phyloP scores from a whole-genome alignment of 164 flowering plant genomes.

The Cinnamomum chago region DNA sequence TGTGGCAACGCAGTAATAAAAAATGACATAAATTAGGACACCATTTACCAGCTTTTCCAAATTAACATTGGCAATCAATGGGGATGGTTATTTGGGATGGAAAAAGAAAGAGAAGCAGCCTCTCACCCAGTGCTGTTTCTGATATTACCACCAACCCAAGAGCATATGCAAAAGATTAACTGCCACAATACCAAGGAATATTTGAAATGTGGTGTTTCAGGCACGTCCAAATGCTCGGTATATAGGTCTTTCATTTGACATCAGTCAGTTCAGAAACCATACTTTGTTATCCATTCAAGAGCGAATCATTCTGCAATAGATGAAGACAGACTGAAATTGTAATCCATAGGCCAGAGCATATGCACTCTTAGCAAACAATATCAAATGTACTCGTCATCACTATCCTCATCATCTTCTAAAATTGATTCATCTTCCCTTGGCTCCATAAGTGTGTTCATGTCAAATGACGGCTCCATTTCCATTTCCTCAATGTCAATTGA shows the following conservation, averaged over 20 bases:
- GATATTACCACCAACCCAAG: neutral
- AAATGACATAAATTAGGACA: neutral
- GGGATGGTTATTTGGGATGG: neutral
- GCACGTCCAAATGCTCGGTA: neutral
- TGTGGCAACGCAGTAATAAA: no score
- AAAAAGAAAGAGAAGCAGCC: neutral
- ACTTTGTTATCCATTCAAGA: neutral
- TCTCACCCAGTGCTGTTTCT: neutral
- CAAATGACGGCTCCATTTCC: slow-evolving; percentile 67
- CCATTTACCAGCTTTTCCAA: neutral
- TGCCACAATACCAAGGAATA: neutral
- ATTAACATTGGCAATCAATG: neutral
- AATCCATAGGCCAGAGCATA: neutral
- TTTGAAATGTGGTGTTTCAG: neutral
- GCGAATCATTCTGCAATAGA: neutral
- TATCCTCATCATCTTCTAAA: slow-evolving; percentile 41
- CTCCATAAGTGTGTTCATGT: slow-evolving; percentile 54
- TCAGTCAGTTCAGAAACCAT: neutral
- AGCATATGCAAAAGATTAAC: neutral
- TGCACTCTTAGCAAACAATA: neutral
- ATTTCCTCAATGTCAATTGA: slow-evolving; percentile 74
- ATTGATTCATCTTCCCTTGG: slow-evolving; percentile 54
- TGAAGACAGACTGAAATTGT: neutral
- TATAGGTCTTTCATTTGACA: neutral
- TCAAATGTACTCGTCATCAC: slow-evolving; percentile 40